A percentile compares a stretch with the other conserved stretches of the same genome.
phyloP scores from a whole-genome alignment of 768 basidiomycete species.

The Harrya chromipes region DNA sequence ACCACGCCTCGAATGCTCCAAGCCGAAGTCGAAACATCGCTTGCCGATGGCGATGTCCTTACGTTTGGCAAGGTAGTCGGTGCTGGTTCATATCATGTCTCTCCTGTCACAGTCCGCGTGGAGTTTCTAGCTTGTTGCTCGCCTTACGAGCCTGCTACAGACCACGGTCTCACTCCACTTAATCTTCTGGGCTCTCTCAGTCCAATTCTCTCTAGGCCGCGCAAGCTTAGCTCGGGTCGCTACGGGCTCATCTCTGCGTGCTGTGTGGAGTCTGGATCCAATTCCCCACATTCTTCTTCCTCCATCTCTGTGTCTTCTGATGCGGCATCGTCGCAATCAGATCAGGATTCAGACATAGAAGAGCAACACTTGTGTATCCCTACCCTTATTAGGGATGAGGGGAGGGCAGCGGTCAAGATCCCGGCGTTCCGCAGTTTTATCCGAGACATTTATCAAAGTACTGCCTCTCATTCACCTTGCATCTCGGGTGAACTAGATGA shows the following conservation, averaged over 20 bases:
- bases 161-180: conserved; percentile 6
- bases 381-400: conserved; percentile 13
- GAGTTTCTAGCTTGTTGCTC: conserved; percentile 40
- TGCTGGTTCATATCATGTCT: conserved; percentile 55
- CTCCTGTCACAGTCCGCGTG: conserved; percentile 60
- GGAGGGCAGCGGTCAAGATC: conserved; percentile 26
- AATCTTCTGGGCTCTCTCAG: conserved; percentile 23
- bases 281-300: conserved; percentile 31
- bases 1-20: conserved; percentile 44
- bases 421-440: conserved; percentile 32
- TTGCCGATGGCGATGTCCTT: conserved; percentile 65
- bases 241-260: conserved; percentile 52
- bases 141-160: conserved; percentile 19
- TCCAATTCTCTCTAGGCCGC: conserved; percentile 25
- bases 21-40: conserved; percentile 52
- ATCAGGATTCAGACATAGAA: conserved; percentile 54
- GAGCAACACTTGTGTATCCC: conserved; percentile 35
- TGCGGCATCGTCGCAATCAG: conserved; percentile 28
- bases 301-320: conserved; percentile 42
- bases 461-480: conserved; percentile 8
- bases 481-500: conserved; percentile 10
- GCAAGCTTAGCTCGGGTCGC: conserved; percentile 50
- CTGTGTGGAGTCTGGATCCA: conserved; percentile 20
- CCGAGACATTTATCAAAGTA: conserved; percentile 23
- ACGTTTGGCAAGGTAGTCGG: conserved; percentile 80